These are phyloP conservation scores for Epichloe coenophiala DNA, from an alignment of 2,329 filamentous ascomycete species.

Conservation along the genomic window DNA sequence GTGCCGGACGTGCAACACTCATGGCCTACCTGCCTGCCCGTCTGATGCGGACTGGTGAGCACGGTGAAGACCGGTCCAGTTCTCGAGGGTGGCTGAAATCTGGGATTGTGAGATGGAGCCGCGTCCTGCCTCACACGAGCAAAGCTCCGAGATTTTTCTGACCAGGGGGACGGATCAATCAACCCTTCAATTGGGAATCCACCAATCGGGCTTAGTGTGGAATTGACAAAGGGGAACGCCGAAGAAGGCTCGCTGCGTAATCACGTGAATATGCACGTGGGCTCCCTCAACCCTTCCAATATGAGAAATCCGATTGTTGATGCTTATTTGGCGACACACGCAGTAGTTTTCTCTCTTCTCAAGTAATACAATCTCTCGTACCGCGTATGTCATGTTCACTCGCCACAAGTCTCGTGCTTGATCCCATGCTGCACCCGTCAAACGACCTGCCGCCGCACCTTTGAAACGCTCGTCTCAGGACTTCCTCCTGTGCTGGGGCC, in stretches of 20 bases:
- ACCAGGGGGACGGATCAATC: background rate
- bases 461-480: constrained; percentile 9
- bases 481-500: constrained; percentile 4
- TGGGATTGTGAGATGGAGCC: background rate
- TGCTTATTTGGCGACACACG: too few species aligned
- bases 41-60: background rate
- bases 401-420: too few species aligned
- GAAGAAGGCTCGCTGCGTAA: too few species aligned
- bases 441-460: constrained; percentile 1
- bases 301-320: too few species aligned
- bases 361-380: background rate
- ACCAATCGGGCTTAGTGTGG: constrained; percentile 4
- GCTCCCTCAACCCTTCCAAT: background rate
- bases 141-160: constrained; percentile 19
- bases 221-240: too few species aligned
- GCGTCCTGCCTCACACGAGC: constrained; percentile 12
- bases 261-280: background rate
- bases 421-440: background rate
- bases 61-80: background rate
- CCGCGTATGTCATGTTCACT: background rate
- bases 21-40: constrained; percentile 23
- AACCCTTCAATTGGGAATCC: constrained; percentile 3
- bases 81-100: background rate
- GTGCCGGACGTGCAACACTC: constrained; percentile 41
- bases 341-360: too few species aligned